Conservation (phyloP, 352 stramenopile species). For the Poterioochromonas sp. region DNA sequence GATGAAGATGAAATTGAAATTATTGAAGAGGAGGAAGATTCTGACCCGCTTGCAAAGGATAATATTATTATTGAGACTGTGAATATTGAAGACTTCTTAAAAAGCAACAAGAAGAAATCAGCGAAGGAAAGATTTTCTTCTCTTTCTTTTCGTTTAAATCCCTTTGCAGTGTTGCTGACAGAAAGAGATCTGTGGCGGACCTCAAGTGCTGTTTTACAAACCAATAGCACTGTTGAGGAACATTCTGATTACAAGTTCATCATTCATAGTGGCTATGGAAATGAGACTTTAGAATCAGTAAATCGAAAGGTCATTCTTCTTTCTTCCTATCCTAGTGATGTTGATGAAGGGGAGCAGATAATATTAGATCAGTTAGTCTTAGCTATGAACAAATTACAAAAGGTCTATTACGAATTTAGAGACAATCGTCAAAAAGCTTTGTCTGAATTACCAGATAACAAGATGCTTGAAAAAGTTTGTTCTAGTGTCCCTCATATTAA, state of each 20-base stretch:
- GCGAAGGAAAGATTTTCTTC: neutral
- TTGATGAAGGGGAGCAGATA: too few species aligned
- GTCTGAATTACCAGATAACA: too few species aligned
- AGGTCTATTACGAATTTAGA: too few species aligned
- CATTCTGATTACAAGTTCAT: neutral
- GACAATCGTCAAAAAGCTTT: too few species aligned
- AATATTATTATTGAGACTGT: neutral
- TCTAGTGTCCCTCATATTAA: too few species aligned
- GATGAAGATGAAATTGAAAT: conserved; percentile 12
- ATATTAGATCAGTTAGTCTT: too few species aligned
- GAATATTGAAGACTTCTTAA: neutral
- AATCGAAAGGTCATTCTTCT: too few species aligned
- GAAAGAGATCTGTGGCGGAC: neutral
- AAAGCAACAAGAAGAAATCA: neutral
- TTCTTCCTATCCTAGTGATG: too few species aligned
- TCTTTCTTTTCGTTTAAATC: neutral
- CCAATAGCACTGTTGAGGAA: neutral
- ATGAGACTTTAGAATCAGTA: conserved; percentile 5
- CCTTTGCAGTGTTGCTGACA: neutral
- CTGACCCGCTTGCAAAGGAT: neutral
- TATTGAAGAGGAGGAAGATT: neutral
- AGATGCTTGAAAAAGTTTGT: too few species aligned
- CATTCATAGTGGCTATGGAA: conserved; percentile 9
- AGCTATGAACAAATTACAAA: too few species aligned
- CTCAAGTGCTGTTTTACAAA: neutral